These are phyloP conservation scores for Agaricales sp. DNA, from an alignment of 1,284 basidiomycete species.

Conservation along the genomic window DNA sequence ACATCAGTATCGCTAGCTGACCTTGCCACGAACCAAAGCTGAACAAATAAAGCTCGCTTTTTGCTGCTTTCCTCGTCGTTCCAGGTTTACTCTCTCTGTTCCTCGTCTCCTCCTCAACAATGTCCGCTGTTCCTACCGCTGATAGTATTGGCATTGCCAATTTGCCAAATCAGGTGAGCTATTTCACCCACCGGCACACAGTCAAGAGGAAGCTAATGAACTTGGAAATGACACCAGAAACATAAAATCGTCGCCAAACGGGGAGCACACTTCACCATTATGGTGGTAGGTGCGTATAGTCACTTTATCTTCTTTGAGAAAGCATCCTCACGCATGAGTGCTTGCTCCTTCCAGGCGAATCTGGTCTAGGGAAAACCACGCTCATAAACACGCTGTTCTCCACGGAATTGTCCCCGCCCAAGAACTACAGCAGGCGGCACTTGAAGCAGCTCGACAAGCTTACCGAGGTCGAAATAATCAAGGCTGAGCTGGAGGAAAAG, in stretches of 20 bases:
- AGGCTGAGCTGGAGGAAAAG: slow-evolving; percentile 96
- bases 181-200: slow-evolving; percentile 4
- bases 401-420: slow-evolving; percentile 87
- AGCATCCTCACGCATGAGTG: slow-evolving; percentile 2
- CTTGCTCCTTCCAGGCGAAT: slow-evolving; percentile 58
- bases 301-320: not conserved
- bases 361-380: slow-evolving; percentile 90
- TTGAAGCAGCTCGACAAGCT: slow-evolving; percentile 98
- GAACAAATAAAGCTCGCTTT: slow-evolving; percentile 1
- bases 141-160: slow-evolving; percentile 65
- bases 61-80: slow-evolving; percentile 1
- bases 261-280: slow-evolving; percentile 97
- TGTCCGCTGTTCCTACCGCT: not conserved
- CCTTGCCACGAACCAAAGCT: not conserved
- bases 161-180: slow-evolving; percentile 92
- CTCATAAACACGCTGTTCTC: slow-evolving; percentile 99
- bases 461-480: slow-evolving; percentile 95
- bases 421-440: slow-evolving; percentile 89
- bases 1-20: not conserved
- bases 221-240: slow-evolving; percentile 39
- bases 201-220: slow-evolving; percentile 7
- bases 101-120: not conserved
- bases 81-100: not conserved
- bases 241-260: slow-evolving; percentile 96
- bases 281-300: slow-evolving; percentile 85